Evolutionary conservation across 2,329 filamentous ascomycete species (phyloP), one percentile per base, ranked within the genome.

Genomic region (Rachicladosporium sp.): DNA sequence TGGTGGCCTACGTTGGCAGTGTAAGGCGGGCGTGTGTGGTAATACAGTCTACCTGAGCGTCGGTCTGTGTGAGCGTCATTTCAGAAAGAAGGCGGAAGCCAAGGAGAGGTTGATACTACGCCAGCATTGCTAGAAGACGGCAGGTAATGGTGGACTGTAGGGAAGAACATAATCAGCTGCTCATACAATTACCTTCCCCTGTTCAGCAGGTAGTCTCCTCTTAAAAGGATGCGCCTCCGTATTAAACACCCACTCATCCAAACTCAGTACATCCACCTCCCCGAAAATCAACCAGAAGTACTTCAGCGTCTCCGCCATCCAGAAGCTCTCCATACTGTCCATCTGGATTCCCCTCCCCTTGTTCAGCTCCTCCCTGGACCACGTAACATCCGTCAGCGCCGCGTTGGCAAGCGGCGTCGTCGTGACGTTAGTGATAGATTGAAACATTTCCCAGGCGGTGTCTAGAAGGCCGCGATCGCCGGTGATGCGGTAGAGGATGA

Each of bases 401-500:
- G 66, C 66, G 44, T 69, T 67, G 2, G 63, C 68, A 29, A 69
- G 47, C 10, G 60, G 54, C 0, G 67, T 70, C 37, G 63, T 50
- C 0, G 65, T 67, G 6, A 55, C 52, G 30, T 59, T 55, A 36
- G 59, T 50, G 32, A 71, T 67, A 2, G 62, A 57, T n/a, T 55
- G 58, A 52, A 66, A 71, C 66, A 70, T 70, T 6, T 65, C 59
- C 68, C 68, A 71, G 2, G 66, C 68, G 1, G 57, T 58, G 4
- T 66, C 64, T 37, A 64, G 60, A 44, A 64, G 60, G 42, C 51
- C 58, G 38, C 61, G 62, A 43, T 75, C 67, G 9, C 74, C 74
- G 1, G 73, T 76, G 33, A 74, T 70, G 12, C 74, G 67, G 48
- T 76, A 76, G 54, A 78, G 59, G 46, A 76, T 62, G 53, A 77